phyloP scores from a whole-genome alignment of 306 rosid genomes.

The Corylus avellana region DNA sequence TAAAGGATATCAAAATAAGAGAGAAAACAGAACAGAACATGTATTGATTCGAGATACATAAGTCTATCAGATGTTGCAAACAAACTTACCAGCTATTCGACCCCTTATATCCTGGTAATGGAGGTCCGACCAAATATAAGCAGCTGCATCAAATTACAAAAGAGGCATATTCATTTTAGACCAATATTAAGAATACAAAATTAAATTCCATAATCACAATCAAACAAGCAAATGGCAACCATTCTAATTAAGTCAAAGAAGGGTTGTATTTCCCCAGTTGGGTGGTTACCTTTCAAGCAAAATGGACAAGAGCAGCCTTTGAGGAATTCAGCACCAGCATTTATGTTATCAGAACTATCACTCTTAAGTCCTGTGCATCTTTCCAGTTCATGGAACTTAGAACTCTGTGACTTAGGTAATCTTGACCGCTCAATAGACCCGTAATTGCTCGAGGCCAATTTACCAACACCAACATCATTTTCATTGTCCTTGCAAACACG shows the following conservation, averaged over 20 bases:
- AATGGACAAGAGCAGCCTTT: constrained; percentile 74
- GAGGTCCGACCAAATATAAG: constrained; percentile 80
- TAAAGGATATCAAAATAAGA: constrained; percentile 4
- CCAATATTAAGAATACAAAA: not conserved
- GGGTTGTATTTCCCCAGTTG: not conserved
- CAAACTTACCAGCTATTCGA: constrained; percentile 62
- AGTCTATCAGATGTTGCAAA: constrained; percentile 4
- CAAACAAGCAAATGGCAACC: constrained; percentile 3
- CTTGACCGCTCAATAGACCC: constrained; percentile 27
- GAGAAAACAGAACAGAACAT: not conserved
- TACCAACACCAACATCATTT: constrained; percentile 18
- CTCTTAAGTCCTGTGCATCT: constrained; percentile 53
- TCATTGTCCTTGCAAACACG: constrained; percentile 30
- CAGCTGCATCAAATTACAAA: constrained; percentile 55
- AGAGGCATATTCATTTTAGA: constrained; percentile 25
- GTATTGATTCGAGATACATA: not conserved
- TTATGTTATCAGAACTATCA: constrained; percentile 26
- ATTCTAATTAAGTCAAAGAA: not conserved
- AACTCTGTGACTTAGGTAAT: constrained; percentile 37
- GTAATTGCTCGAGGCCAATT: constrained; percentile 28
- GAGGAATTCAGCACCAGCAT: constrained; percentile 37
- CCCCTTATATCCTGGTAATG: constrained; percentile 92
- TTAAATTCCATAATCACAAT: not conserved
- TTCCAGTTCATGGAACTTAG: constrained; percentile 47
- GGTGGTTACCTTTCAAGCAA: constrained; percentile 76